Evolutionary conservation across 805 yeast genomes (phyloP).

Genomic region (Saccharomycopsis sp.): DNA sequence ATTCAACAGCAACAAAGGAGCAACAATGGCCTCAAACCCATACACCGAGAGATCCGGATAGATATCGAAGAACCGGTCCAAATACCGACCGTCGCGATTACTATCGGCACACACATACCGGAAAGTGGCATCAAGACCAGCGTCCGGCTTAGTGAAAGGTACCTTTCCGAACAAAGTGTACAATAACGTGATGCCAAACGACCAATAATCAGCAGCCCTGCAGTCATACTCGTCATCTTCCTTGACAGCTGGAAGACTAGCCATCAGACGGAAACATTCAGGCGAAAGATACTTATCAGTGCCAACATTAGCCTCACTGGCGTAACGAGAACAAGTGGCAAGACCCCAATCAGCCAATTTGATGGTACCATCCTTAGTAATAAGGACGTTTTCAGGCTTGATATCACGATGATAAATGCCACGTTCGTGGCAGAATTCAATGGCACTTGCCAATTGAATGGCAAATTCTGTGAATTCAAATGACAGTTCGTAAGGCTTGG

Average conservation of each 20-base stretch:
- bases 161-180: conserved; percentile 77
- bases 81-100: conserved; percentile 28
- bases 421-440: conserved; percentile 46
- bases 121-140: conserved; percentile 59
- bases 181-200: conserved; percentile 73
- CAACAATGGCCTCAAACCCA: conserved; percentile 57
- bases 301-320: conserved; percentile 45
- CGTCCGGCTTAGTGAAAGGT: conserved; percentile 71
- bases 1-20: conserved; percentile 60
- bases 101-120: conserved; percentile 31
- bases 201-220: conserved; percentile 79
- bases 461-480: conserved; percentile 36
- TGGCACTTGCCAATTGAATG: conserved; percentile 45
- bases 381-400: conserved; percentile 64
- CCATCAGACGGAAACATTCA: conserved; percentile 55
- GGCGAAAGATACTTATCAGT: conserved; percentile 93
- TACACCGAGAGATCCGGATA: conserved; percentile 71
- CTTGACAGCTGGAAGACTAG: conserved; percentile 19
- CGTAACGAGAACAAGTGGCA: conserved; percentile 36
- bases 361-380: conserved; percentile 44
- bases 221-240: conserved; percentile 47
- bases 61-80: conserved; percentile 67
- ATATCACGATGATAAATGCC: conserved; percentile 67
- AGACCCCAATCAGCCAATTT: conserved; percentile 75
- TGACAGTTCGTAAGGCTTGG: conserved; percentile 18